Conservation (phyloP, 495 filamentous ascomycete species). For the Delitschia confertaspora region DNA sequence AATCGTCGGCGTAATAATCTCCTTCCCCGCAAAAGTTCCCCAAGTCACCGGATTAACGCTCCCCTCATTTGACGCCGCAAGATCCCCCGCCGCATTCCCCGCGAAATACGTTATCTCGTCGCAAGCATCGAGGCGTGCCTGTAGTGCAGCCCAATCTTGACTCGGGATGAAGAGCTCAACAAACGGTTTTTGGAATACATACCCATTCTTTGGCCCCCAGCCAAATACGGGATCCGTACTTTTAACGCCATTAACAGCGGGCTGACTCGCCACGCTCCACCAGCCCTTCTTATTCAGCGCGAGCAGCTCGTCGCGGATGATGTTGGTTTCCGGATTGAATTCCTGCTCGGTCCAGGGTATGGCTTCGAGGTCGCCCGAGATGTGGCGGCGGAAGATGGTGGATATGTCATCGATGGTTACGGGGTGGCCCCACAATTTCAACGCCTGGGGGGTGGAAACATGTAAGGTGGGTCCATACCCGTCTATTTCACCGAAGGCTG, state of each 20-base stretch:
- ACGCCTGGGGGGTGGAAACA: slow-evolving; percentile 66
- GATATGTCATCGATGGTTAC: slow-evolving; percentile 59
- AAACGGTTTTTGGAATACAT: slow-evolving; percentile 97
- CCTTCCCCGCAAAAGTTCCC: slow-evolving; percentile 92
- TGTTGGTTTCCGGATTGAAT: slow-evolving; percentile 71
- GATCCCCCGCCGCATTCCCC: slow-evolving; percentile 60
- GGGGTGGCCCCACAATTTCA: slow-evolving; percentile 76
- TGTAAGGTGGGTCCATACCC: slow-evolving; percentile 89
- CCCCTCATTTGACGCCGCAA: slow-evolving; percentile 57
- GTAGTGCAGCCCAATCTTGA: slow-evolving; percentile 58
- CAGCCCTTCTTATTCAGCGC: slow-evolving; percentile 72
- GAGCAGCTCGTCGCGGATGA: slow-evolving; percentile 66
- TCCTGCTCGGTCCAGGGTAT: slow-evolving; percentile 94
- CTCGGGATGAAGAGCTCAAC: slow-evolving; percentile 85
- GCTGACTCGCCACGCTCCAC: slow-evolving; percentile 97
- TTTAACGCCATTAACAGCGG: slow-evolving; percentile 76
- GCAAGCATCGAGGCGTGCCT: slow-evolving; percentile 47
- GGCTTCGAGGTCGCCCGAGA: slow-evolving; percentile 61
- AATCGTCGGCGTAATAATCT: slow-evolving; percentile 95
- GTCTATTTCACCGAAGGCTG: slow-evolving; percentile 91
- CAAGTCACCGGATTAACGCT: slow-evolving; percentile 91
- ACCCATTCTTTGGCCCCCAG: slow-evolving; percentile 88
- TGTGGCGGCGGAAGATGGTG: slow-evolving; percentile 66
- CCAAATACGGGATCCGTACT: slow-evolving; percentile 75
- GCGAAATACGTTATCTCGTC: slow-evolving; percentile 78